Conservation (phyloP, 768 basidiomycete genomes). For the Fomitopsis pulvina region DNA sequence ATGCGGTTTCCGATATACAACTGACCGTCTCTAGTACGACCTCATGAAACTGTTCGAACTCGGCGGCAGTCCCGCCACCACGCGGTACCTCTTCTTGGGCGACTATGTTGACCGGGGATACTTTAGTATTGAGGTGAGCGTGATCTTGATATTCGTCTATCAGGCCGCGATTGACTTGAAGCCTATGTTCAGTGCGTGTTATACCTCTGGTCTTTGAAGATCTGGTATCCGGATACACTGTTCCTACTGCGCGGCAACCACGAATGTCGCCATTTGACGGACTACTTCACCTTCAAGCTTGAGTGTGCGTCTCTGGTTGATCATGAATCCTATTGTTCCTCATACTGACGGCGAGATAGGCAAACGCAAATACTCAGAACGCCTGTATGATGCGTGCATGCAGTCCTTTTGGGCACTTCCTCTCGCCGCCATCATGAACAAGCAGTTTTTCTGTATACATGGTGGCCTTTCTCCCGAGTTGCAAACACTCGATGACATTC, state of each 20-base stretch:
- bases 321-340: not conserved
- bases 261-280: slow-evolving; percentile 96
- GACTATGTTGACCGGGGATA: slow-evolving; percentile 76
- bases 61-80: slow-evolving; percentile 67
- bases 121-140: slow-evolving; percentile 62
- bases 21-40: slow-evolving; percentile 44
- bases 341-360: slow-evolving; percentile 38
- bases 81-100: slow-evolving; percentile 67
- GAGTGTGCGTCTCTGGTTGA: slow-evolving; percentile 61
- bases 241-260: slow-evolving; percentile 98
- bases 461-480: slow-evolving; percentile 95
- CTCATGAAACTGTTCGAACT: slow-evolving; percentile 78
- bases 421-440: slow-evolving; percentile 97
- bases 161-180: slow-evolving; percentile 7
- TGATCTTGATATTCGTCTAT: not conserved
- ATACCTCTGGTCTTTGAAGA: slow-evolving; percentile 97
- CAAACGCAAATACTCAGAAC: slow-evolving; percentile 98
- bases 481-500: slow-evolving; percentile 91
- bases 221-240: slow-evolving; percentile 97
- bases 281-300: slow-evolving; percentile 98
- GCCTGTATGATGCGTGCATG: slow-evolving; percentile 96
- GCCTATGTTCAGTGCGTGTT: slow-evolving; percentile 70
- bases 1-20: slow-evolving; percentile 1
- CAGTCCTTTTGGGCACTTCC: slow-evolving; percentile 94
- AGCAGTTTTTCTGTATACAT: slow-evolving; percentile 98